phyloP scores from a whole-genome alignment of 208 protist genomes.

The Acanthamoeba castellanii region DNA sequence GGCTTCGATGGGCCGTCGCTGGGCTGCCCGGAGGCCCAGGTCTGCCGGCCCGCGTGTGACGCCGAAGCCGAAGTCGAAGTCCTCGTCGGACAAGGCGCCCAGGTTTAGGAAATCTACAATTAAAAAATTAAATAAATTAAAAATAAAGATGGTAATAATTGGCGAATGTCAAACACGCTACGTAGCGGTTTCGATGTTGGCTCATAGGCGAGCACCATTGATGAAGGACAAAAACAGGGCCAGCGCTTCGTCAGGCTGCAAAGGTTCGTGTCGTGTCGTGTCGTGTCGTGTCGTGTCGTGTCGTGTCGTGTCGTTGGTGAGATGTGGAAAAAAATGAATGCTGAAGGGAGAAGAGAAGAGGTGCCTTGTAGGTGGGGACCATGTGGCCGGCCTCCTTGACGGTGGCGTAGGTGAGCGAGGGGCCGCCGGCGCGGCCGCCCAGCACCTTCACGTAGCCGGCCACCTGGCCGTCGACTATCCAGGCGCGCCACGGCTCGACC shows the following conservation, averaged over 20 bases:
- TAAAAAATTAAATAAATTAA: no score
- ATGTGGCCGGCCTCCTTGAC: constrained; percentile 79
- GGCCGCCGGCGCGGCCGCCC: not conserved
- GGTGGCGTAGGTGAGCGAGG: constrained; percentile 74
- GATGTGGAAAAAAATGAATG: not conserved
- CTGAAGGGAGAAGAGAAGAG: not conserved
- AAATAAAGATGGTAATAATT: no score
- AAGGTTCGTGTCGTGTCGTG: no score
- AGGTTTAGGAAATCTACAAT: no score
- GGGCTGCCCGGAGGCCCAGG: not conserved
- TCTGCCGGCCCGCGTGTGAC: not conserved
- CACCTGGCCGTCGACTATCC: constrained; percentile 62
- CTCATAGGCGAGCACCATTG: not conserved
- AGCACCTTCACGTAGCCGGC: constrained; percentile 70
- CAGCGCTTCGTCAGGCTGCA: constrained; percentile 32
- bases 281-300: no score
- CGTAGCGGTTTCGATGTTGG: no score
- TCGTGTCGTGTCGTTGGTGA: no score
- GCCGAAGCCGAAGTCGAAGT: no score
- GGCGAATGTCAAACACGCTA: no score
- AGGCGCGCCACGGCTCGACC: constrained; percentile 1
- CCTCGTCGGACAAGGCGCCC: no score
- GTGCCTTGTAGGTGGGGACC: constrained; percentile 71
- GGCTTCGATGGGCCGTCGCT: not conserved
- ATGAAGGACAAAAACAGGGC: constrained; percentile 45